Conservation (phyloP, 352 stramenopile genomes). For the Globisporangium ultimum region DNA sequence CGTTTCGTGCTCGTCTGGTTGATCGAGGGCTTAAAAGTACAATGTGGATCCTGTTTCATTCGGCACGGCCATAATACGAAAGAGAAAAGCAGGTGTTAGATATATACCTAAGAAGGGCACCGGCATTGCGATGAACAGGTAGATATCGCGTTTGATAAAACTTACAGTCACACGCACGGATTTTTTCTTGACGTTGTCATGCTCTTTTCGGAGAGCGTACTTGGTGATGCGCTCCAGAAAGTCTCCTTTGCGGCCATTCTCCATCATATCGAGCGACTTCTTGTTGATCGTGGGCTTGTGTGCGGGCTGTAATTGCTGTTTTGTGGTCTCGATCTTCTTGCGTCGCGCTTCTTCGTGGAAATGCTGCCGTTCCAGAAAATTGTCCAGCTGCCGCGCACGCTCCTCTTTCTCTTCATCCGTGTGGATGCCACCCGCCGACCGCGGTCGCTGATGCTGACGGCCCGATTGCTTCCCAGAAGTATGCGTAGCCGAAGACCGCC, state of each 20-base stretch:
- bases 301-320: slow-evolving; percentile 47
- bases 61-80: not conserved
- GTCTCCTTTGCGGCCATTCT: slow-evolving; percentile 74
- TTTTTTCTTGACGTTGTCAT: slow-evolving; percentile 78
- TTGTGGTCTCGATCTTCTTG: slow-evolving; percentile 63
- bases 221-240: slow-evolving; percentile 78
- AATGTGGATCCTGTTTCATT: slow-evolving; percentile 60
- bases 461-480: slow-evolving; percentile 2
- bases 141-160: not conserved
- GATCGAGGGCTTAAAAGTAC: slow-evolving; percentile 83
- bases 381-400: slow-evolving; percentile 49
- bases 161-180: slow-evolving; percentile 52
- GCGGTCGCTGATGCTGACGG: slow-evolving; percentile 30
- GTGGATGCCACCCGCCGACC: slow-evolving; percentile 43
- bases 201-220: slow-evolving; percentile 75
- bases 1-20: slow-evolving; percentile 66
- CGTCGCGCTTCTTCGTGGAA: slow-evolving; percentile 66
- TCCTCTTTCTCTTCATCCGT: slow-evolving; percentile 47
- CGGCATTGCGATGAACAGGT: no score
- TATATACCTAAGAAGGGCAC: no score
- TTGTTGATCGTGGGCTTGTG: slow-evolving; percentile 83
- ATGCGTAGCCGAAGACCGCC: slow-evolving; percentile 4
- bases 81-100: not conserved
- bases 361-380: slow-evolving; percentile 71
- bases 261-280: slow-evolving; percentile 75